Conservation (phyloP, 2,329 filamentous ascomycete species). For the Aulographum hederae region DNA sequence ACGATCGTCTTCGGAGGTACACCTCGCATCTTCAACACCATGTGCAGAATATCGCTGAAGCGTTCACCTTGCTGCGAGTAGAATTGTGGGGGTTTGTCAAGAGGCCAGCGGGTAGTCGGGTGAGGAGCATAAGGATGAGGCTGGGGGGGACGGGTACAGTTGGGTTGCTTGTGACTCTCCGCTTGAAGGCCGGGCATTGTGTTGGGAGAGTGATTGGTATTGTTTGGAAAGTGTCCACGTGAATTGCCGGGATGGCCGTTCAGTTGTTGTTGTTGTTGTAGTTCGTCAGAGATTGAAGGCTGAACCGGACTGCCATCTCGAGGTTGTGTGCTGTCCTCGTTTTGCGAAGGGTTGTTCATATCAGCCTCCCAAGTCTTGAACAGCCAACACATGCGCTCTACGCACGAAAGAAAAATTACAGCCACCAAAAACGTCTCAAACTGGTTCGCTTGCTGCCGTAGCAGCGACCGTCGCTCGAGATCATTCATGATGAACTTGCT, state of each 20-base stretch:
- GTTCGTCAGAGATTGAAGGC: background rate
- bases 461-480: slow-evolving; percentile 39
- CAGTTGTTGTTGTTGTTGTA: slow-evolving; percentile 3
- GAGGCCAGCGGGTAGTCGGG: slow-evolving; percentile 27
- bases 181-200: background rate
- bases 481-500: slow-evolving; percentile 39
- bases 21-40: slow-evolving; percentile 38
- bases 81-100: slow-evolving; percentile 31
- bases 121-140: background rate
- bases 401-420: slow-evolving; percentile 38
- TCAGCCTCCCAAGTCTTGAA: slow-evolving; percentile 33
- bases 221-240: slow-evolving; percentile 6
- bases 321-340: background rate
- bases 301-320: background rate
- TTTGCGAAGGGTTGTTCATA: slow-evolving; percentile 1
- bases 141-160: background rate
- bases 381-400: slow-evolving; percentile 40
- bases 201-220: background rate
- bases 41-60: slow-evolving; percentile 38
- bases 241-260: slow-evolving; percentile 6
- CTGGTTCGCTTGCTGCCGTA: slow-evolving; percentile 35
- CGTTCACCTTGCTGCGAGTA: slow-evolving; percentile 37
- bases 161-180: too few relatives aligned
- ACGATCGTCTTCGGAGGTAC: slow-evolving; percentile 20
- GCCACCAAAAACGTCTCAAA: slow-evolving; percentile 42